Evolutionary conservation across 495 filamentous ascomycete species (phyloP).

Genomic region (Penicillium dipodomyicola): DNA sequence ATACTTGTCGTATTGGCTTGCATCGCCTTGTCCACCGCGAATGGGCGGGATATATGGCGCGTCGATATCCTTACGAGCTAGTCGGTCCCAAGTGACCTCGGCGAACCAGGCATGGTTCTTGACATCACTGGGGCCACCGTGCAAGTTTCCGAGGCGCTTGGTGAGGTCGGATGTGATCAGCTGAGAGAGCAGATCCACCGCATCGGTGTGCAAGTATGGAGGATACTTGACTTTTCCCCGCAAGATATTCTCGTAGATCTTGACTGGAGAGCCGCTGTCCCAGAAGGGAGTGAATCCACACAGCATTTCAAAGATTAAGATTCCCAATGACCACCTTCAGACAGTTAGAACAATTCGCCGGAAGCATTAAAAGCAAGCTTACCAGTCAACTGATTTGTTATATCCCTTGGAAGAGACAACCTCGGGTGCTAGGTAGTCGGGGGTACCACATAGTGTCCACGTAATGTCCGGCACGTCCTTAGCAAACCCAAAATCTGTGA

Average conservation of each 20-base stretch:
- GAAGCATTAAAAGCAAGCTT: conserved; percentile 32
- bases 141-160: conserved; percentile 90
- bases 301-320: conserved; percentile 99
- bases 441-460: conserved; percentile 97
- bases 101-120: conserved; percentile 96
- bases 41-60: conserved; percentile 98
- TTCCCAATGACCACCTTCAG: conserved; percentile 96
- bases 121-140: conserved; percentile 87
- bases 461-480: conserved; percentile 99
- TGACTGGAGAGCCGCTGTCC: conserved; percentile 95
- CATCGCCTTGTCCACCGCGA: conserved; percentile 86
- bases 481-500: conserved; percentile 98
- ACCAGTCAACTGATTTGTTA: conserved; percentile 99
- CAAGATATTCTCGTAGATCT: conserved; percentile 98
- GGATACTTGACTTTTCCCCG: conserved; percentile 93
- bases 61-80: conserved; percentile 94
- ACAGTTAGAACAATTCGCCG: conserved; percentile 6
- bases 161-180: conserved; percentile 94
- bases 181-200: conserved; percentile 84
- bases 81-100: conserved; percentile 95
- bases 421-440: conserved; percentile 97
- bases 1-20: conserved; percentile 97
- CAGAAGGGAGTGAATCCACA: conserved; percentile 98
- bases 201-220: conserved; percentile 90
- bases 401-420: conserved; percentile 97